A percentile compares a stretch with the other conserved stretches of the same genome.
These are phyloP conservation scores for Monosporascus sp. DNA, from an alignment of 2,329 filamentous ascomycete genomes.

Conservation along the genomic window DNA sequence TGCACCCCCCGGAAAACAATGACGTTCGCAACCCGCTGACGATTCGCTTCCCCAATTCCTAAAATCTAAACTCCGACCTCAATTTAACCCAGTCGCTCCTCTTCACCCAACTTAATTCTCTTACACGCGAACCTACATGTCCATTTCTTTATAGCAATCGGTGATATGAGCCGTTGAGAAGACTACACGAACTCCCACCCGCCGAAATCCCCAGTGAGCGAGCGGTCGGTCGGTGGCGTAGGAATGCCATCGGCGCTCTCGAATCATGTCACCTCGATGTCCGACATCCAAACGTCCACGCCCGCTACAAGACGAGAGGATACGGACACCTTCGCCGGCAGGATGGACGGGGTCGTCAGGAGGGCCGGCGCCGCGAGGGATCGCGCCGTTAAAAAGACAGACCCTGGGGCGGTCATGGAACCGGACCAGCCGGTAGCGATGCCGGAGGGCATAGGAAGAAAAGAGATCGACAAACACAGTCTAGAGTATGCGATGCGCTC, in stretches of 20 bases:
- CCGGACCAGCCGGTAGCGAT: conserved; percentile 42
- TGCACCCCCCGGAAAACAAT: background rate
- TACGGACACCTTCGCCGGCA: conserved; percentile 17
- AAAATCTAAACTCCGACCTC: no score
- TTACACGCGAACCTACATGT: no score
- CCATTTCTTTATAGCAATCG: no score
- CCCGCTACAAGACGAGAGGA: conserved; percentile 22
- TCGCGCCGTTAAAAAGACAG: conserved; percentile 22
- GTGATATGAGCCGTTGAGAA: no score
- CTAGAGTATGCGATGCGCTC: conserved; percentile 80
- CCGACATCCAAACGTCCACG: conserved; percentile 37
- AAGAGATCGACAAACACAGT: conserved; percentile 61
- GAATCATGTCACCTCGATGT: conserved; percentile 52
- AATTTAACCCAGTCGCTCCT: no score
- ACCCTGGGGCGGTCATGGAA: conserved; percentile 35
- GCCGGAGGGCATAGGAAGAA: conserved; percentile 13
- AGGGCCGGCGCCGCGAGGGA: conserved; percentile 15
- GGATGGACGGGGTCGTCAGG: conserved; percentile 23
- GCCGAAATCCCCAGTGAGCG: background rate
- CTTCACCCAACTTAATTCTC: no score
- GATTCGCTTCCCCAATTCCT: no score
- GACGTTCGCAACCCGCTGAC: background rate
- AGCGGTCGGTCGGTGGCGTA: conserved; percentile 18
- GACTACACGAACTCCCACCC: no score
- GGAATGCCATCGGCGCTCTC: conserved; percentile 51